Base-by-base conservation (phyloP, 2,329 filamentous ascomycete species). In the Botryotinia narcissicola region DNA sequence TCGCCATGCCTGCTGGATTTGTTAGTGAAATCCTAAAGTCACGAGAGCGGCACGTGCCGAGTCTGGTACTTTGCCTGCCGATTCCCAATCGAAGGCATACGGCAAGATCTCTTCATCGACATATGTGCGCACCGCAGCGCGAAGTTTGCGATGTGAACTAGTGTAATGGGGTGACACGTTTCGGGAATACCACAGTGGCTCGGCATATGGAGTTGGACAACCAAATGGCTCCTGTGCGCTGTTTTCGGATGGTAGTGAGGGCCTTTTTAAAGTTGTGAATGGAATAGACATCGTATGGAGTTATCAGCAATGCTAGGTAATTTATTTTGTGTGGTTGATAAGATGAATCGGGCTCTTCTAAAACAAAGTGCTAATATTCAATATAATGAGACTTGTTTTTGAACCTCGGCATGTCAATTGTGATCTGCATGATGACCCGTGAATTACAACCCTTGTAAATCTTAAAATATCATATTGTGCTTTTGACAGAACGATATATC, bases 31-130 rank as follows among this genome's bases (percentile, higher is more conserved):
- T 14, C n/a, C 44, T 66, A 5, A 48, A 18, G 5, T 48, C 32
- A 70, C 22, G 25, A 35, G 44, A 20, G 77, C 77, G 9, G 78
- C 79, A 60, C 82, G 80, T 51, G 82, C 86, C 63, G 81, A 77
- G 10, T 81, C 79, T 18, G 87, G 87, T 20, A 87, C 87, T 71
- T 86, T 80, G 2, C 86, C 86, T 3, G 86, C 86, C 5, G 84
- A 85, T 79, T 92, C 91, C 90, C 90, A 92, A 57, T 91, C 88
- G 46, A 89, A 84, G 6, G 87, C 86, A 75, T 86, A 84, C 0
- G 89, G 89, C 2, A 87, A 82, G 62, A 92, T 84, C 54, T 89
- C 82, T 2, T 85, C 83, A 73, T 92, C 86, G 66, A 92, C 83
- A 75, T 91, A 92, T 37, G 84, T 78, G 57, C 90, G 86, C 0